phyloP scores from a whole-genome alignment of 2,329 filamentous ascomycete genomes.

The Epichloe scottii region DNA sequence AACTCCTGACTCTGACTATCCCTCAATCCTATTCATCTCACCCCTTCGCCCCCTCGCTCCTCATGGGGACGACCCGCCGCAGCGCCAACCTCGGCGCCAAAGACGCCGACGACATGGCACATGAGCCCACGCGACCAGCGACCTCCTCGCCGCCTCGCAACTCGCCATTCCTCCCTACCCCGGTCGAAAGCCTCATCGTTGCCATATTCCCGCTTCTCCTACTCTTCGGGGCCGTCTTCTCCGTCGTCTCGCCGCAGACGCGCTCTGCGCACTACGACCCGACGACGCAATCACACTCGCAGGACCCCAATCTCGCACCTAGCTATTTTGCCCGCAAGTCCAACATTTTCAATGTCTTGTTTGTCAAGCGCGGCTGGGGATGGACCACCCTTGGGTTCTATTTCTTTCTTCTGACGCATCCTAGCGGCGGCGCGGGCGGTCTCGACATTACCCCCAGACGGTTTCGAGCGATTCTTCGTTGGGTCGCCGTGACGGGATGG shows the following conservation, averaged over 20 bases:
- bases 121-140: background rate
- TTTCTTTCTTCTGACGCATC: slow-evolving; percentile 57
- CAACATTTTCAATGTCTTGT: slow-evolving; percentile 84
- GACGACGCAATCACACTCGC: slow-evolving; percentile 49
- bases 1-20: background rate
- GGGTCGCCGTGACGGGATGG: slow-evolving; percentile 56
- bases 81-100: slow-evolving; percentile 7
- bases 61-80: slow-evolving; percentile 18
- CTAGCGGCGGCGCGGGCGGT: slow-evolving; percentile 27
- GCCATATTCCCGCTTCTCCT: slow-evolving; percentile 66
- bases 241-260: slow-evolving; percentile 60
- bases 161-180: slow-evolving; percentile 55
- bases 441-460: slow-evolving; percentile 21
- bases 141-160: slow-evolving; percentile 19
- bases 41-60: background rate
- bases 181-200: slow-evolving; percentile 52
- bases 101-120: background rate
- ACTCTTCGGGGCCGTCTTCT: slow-evolving; percentile 70
- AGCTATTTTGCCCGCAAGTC: slow-evolving; percentile 89
- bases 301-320: slow-evolving; percentile 43
- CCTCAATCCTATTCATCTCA: background rate
- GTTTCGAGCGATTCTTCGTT: slow-evolving; percentile 52
- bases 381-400: slow-evolving; percentile 74
- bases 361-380: slow-evolving; percentile 91
- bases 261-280: slow-evolving; percentile 51